Evolutionary conservation across 2,329 filamentous ascomycete species (phyloP), one percentile per base, ranked within the genome.

Genomic region (Phaeophleospora eucalypticola): DNA sequence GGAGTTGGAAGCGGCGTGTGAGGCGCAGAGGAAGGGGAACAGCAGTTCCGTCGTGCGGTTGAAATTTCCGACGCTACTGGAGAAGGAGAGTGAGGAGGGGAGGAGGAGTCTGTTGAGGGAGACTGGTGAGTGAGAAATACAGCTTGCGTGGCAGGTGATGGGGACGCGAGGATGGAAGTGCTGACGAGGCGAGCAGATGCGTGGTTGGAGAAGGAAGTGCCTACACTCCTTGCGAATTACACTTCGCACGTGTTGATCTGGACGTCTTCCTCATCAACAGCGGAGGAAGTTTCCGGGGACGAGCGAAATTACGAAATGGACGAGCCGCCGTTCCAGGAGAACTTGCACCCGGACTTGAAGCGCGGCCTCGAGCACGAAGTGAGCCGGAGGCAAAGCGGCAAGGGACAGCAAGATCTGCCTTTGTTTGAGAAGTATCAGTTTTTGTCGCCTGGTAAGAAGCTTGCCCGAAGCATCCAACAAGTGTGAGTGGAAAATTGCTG

Each of bases 391-490:
- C 37, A 44, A 15, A 42, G 16, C 20, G 45, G 17, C 45, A 53
- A 43, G 14, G 45, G 41, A 36, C 58, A 67, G 37, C 55, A 57
- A 12, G 74, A 68, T 29, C 66, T 76, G 21, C 75, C 81, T 3
- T 69, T 95, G 36, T 97, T 98, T 61, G 86, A 94, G 70, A 89
- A 87, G 68, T 98, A 98, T 68, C 86, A 95, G 66, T 97, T 90
- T 72, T 86, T 98, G 58, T 91, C 85, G 9, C 88, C 89, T 61
- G 88, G 88, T 91, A 71, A 59, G 78, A 14, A 3, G 27, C 17
- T 19, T 14, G 47, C 15, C 36, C 39, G 8, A 27, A 34, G 16
- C 36, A 46, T 18, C 45, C 4, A 9, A 15, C 4, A 24, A 38
- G n/a, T 3, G 24, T 14, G 20, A 17, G 24, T 1, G 12, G 4